Base-by-base conservation (phyloP, 495 filamentous ascomycete genomes). In the Xylaria cubensis region DNA sequence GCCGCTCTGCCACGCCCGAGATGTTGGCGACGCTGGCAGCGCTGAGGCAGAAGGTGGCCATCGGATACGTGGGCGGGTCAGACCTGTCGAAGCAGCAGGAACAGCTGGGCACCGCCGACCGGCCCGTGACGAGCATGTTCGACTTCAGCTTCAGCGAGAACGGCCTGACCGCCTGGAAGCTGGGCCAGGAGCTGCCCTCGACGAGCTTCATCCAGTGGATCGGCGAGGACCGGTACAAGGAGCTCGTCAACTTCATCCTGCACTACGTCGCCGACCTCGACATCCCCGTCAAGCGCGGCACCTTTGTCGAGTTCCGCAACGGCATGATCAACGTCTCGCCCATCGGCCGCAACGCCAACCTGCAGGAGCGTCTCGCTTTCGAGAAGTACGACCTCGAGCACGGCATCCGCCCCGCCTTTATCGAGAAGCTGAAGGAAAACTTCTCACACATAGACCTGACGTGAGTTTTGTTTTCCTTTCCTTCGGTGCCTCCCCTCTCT, bases 61-160 rank as follows among this genome's bases (percentile, higher is more conserved):
- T 98, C 77, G 96, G 95, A 73, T 97, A 87, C 81, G 96, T 96
- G 50, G 94, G 93, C 73, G 93, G 93, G 67, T 94, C 92, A 70
- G 90, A 99, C 86, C 86, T 97, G 58, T 84, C 83, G 62, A 98
- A 99, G 85, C 96, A 98, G 80, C 94, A 98, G 80, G 96, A 99
- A 80, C 96, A 99, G 82, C 89, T 98, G 34, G 95, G 94, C 76
- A 85, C 86, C 2, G 69, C 83, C 42, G 70, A 74, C 41, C 85
- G 91, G 61, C 81, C 89, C 77, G 93, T 95, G 9, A 93, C 90
- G 7, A 80, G 88, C 51, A 89, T 98, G 70, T 99, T 98, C 84
- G 95, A 98, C 84, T 98, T 93, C 84, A 95, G 92, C 86, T 98
- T 98, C 85, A 83, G 93, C 66, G 95, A 98, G 84, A 98, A 98